Evolutionary conservation across 1,139 yeast species (phyloP), one percentile per base, ranked within the genome.

Genomic region (Diutina pseudorugosa): DNA sequence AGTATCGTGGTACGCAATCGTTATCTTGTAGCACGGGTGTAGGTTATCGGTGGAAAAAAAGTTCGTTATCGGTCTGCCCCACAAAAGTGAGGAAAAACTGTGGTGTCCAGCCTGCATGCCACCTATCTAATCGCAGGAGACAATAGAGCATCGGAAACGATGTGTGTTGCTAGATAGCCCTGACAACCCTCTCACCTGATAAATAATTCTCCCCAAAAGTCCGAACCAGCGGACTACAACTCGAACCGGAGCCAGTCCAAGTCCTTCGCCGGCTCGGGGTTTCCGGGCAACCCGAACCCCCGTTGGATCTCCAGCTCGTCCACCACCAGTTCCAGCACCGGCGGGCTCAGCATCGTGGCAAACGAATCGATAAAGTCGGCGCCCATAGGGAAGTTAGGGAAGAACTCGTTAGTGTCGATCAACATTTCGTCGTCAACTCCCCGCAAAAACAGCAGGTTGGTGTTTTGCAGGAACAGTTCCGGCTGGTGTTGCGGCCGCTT

Each of bases 171-270:
- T 30, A 30, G 36, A 30, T 30, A 30, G 2, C 36, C 36, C 8
- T 14, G n/a, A 30, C n/a, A 23, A 4, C 25, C 25, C 7, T 7
- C 25, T 7, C 25, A 23, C 6, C 25, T 7, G 25, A 23, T 7
- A 7, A 4, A 23, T 23, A 23, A 23, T 7, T 23, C 25, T 23
- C 25, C 25, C 25, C 36, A 30, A 2, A 1, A 30, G 36, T 42
- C 25, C 45, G 16, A 20, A 20, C 23, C 25, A 18, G 23, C 45
- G 23, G 25, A n/a, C 19, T 23, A 72, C 19, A 73, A 64, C 54
- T 73, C 78, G 60, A 74, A 74, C 58, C 73, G 73, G 55, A 74
- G 65, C 79, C 79, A 74, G 55, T 73, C 78, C 52, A 74, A 65
- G 57, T 73, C 77, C 51, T 64, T 59, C 18, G 25, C 47, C 25